Conservation (phyloP, 75 land plant genomes). For the Picea sitchensis region DNA sequence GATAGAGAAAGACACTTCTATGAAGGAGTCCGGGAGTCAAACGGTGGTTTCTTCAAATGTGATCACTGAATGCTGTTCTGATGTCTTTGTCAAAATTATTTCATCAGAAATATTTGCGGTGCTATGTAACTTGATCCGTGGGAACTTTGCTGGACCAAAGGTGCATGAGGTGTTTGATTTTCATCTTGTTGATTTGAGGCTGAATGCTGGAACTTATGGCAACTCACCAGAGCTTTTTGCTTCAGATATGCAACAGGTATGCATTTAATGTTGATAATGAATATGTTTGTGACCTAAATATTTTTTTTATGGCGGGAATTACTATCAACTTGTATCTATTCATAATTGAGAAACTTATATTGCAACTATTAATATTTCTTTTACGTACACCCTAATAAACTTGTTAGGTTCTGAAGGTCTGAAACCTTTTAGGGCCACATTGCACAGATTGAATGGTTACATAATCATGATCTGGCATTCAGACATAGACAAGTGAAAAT, state of each 20-base stretch:
- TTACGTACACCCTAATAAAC: too few species aligned
- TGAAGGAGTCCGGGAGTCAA: neutral
- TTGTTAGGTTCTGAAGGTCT: neutral
- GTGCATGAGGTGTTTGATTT: slow-evolving; percentile 21
- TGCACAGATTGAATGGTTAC: neutral
- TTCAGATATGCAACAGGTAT: slow-evolving; percentile 38
- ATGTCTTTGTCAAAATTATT: slow-evolving; percentile 11
- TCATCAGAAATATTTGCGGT: slow-evolving; percentile 12
- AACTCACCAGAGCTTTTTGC: slow-evolving; percentile 32
- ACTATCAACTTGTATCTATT: neutral
- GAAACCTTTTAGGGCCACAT: neutral
- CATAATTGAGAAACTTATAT: neutral
- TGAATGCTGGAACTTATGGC: slow-evolving; percentile 37
- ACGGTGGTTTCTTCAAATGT: neutral
- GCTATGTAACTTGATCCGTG: slow-evolving; percentile 17
- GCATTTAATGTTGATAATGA: neutral
- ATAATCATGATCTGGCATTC: neutral
- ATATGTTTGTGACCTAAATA: neutral
- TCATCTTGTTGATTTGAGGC: slow-evolving; percentile 31
- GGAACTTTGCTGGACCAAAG: slow-evolving; percentile 12
- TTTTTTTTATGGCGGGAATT: neutral
- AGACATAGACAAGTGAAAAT: neutral
- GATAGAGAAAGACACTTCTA: slow-evolving; percentile 2
- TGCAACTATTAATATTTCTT: neutral
- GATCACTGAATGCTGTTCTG: slow-evolving; percentile 15